phyloP scores from a whole-genome alignment of 345 rosid species.

The Brassica nigra region DNA sequence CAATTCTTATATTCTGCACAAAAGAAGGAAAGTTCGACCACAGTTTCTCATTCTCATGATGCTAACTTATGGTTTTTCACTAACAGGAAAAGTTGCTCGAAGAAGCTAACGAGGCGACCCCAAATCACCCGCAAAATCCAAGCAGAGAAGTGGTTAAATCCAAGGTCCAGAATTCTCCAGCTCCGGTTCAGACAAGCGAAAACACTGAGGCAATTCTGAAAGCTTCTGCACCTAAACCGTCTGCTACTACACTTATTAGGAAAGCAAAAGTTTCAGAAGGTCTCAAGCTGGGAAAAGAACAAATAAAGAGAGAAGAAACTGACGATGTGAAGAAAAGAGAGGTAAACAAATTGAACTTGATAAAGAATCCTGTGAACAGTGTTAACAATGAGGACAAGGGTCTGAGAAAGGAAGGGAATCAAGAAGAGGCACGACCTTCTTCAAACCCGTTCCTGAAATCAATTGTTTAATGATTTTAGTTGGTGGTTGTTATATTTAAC shows the following conservation, averaged over 20 bases:
- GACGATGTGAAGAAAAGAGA: slow-evolving; percentile 26
- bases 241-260: slow-evolving; percentile 53
- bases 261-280: slow-evolving; percentile 47
- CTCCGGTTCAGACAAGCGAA: slow-evolving; percentile 40
- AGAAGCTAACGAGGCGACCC: slow-evolving; percentile 45
- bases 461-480: neutral
- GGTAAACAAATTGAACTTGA: slow-evolving; percentile 27
- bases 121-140: slow-evolving; percentile 25
- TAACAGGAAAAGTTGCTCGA: slow-evolving; percentile 73
- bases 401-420: neutral
- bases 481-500: no score
- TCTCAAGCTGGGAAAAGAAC: slow-evolving; percentile 41
- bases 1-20: neutral
- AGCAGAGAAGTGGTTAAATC: slow-evolving; percentile 20
- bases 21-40: neutral
- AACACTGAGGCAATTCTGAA: slow-evolving; percentile 40
- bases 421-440: slow-evolving; percentile 36
- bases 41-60: neutral
- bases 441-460: slow-evolving; percentile 47
- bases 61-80: slow-evolving; percentile 17
- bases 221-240: slow-evolving; percentile 42
- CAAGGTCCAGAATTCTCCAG: slow-evolving; percentile 34
- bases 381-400: slow-evolving; percentile 15
- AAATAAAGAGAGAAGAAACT: slow-evolving; percentile 33
- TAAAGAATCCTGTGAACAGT: slow-evolving; percentile 35